phyloP scores from a whole-genome alignment of 225 moss, liverwort and hornwort species.

The Pseudisothecium myosuroides region DNA sequence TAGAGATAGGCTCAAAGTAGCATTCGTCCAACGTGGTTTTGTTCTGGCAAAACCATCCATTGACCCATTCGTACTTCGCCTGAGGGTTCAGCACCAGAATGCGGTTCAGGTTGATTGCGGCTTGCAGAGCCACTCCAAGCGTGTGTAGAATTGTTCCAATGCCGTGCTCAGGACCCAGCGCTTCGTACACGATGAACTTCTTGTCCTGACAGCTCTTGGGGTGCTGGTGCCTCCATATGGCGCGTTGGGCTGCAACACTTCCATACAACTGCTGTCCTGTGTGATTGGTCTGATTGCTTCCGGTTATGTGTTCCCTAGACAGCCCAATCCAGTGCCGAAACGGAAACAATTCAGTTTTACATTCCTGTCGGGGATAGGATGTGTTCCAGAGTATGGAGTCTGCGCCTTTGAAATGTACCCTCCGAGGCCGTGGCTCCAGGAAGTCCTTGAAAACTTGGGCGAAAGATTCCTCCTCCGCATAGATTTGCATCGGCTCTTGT shows the following conservation, averaged over 20 bases:
- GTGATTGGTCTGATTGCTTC: neutral
- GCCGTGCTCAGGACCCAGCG: conserved; percentile 21
- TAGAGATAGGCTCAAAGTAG: conserved; percentile 33
- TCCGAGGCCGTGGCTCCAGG: neutral
- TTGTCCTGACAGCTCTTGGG: conserved; percentile 22
- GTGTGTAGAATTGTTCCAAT: conserved; percentile 27
- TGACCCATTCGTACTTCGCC: conserved; percentile 30
- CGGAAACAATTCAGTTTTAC: conserved; percentile 5
- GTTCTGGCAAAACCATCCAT: conserved; percentile 24
- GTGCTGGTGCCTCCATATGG: conserved; percentile 44
- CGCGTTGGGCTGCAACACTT: conserved; percentile 18
- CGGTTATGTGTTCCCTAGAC: neutral
- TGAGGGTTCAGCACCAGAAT: conserved; percentile 36
- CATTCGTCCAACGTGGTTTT: conserved; percentile 21
- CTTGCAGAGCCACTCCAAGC: conserved; percentile 24
- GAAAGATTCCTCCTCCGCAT: conserved; percentile 2
- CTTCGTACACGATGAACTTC: conserved; percentile 31
- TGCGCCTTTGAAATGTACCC: conserved; percentile 10
- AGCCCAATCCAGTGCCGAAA: conserved; percentile 9
- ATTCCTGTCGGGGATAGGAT: conserved; percentile 2
- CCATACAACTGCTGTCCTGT: conserved; percentile 21
- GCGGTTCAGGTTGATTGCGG: conserved; percentile 32
- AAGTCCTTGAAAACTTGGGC: conserved; percentile 10
- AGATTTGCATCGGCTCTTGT: conserved; percentile 10
- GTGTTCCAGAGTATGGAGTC: neutral